Evolutionary conservation across 2,329 filamentous ascomycete species (phyloP).

Genomic region (Emergomyces africanus): DNA sequence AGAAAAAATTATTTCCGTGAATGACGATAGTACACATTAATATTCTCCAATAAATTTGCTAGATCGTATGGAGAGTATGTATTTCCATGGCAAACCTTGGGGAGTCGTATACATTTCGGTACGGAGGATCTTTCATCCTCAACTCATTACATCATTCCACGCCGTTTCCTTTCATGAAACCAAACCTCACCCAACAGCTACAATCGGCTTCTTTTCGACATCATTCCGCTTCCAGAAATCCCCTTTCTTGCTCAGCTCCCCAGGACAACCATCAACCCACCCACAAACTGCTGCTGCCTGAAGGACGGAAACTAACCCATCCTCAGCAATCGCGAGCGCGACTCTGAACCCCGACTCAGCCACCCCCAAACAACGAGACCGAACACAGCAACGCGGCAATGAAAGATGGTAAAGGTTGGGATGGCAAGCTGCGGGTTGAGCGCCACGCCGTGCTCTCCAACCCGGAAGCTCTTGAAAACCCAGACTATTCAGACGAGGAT

Average conservation of each 20-base stretch:
- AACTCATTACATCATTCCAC: not conserved
- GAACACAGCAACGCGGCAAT: slow-evolving; percentile 13
- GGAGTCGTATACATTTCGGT: too few species aligned
- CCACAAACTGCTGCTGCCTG: not conserved
- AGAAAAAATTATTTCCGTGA: too few species aligned
- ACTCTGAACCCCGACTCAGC: not conserved
- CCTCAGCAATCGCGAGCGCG: slow-evolving; percentile 11
- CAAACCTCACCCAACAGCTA: not conserved
- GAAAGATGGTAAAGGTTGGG: slow-evolving; percentile 35
- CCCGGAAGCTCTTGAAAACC: slow-evolving; percentile 69
- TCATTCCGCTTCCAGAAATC: not conserved
- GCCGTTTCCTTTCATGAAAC: not conserved
- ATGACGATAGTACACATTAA: too few species aligned
- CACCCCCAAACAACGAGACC: not conserved
- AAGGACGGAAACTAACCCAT: slow-evolving; percentile 9
- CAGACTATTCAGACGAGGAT: slow-evolving; percentile 67
- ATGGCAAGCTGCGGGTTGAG: slow-evolving; percentile 44
- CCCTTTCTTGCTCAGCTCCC: not conserved
- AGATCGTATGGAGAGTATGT: too few species aligned
- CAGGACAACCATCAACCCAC: not conserved
- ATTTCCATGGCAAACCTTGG: too few species aligned
- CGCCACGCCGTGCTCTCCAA: slow-evolving; percentile 58
- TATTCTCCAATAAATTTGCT: too few species aligned
- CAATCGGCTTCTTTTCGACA: not conserved
- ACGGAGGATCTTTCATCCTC: too few species aligned